phyloP scores from a whole-genome alignment of 1,284 basidiomycete genomes.

The Neotropicomus parvogracilis region DNA sequence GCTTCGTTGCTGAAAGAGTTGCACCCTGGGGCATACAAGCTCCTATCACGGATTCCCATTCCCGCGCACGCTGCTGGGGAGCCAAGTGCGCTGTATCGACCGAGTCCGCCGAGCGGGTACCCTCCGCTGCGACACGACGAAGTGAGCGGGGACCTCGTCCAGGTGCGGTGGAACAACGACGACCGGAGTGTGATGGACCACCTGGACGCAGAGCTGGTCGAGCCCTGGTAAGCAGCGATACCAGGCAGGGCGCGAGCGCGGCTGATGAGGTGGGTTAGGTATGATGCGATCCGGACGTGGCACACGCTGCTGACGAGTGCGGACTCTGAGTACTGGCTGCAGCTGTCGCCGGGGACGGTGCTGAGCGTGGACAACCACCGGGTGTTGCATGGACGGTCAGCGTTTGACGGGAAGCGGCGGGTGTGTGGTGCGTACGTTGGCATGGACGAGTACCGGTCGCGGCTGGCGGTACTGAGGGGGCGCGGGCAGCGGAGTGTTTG shows the following conservation, averaged over 20 bases:
- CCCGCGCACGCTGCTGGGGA: constrained; percentile 90
- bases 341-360: constrained; percentile 81
- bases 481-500: constrained; percentile 24
- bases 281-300: constrained; percentile 80
- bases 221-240: constrained; percentile 57
- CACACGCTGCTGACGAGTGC: constrained; percentile 71
- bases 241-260: neutral
- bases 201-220: constrained; percentile 56
- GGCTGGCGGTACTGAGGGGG: constrained; percentile 65
- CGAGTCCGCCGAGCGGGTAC: constrained; percentile 55
- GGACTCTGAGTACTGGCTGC: constrained; percentile 90
- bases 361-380: constrained; percentile 83
- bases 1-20: constrained; percentile 75
- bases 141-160: constrained; percentile 58
- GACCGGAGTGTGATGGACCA: constrained; percentile 80
- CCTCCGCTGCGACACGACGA: constrained; percentile 71
- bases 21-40: constrained; percentile 69
- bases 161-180: constrained; percentile 94
- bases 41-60: constrained; percentile 69
- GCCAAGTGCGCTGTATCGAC: constrained; percentile 57
- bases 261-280: constrained; percentile 46
- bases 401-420: constrained; percentile 82
- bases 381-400: constrained; percentile 89
- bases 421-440: constrained; percentile 97
- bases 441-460: constrained; percentile 84